Percentiles rank a stretch among this genome's conserved stretches.
These are phyloP conservation scores for Torulaspora indica DNA, from an alignment of 805 yeast species.

Conservation along the genomic window DNA sequence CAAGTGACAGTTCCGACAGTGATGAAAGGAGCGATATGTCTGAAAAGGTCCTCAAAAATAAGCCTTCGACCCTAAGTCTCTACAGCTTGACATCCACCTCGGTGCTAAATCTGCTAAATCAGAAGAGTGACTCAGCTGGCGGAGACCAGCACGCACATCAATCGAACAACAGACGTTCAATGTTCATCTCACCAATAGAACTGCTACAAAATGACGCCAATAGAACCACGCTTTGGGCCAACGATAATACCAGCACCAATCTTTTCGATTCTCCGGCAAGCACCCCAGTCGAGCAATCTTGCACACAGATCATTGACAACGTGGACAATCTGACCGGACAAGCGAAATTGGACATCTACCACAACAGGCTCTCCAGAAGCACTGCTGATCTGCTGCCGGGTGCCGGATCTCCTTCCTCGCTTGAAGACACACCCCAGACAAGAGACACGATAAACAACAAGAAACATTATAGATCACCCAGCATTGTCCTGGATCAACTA, in stretches of 20 bases:
- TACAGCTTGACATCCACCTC: conserved; percentile 34
- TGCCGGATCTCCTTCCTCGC: neutral
- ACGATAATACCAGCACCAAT: conserved; percentile 7
- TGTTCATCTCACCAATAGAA: conserved; percentile 52
- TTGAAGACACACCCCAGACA: neutral
- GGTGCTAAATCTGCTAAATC: conserved; percentile 29
- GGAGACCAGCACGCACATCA: neutral
- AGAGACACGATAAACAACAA: conserved; percentile 1
- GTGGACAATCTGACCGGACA: neutral
- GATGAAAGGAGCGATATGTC: conserved; percentile 24
- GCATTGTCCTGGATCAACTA: conserved; percentile 45
- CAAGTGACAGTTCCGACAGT: conserved; percentile 24
- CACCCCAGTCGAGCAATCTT: conserved; percentile 17
- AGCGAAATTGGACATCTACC: neutral
- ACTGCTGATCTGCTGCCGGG: neutral
- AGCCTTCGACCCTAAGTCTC: conserved; percentile 26
- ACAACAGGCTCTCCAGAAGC: conserved; percentile 1
- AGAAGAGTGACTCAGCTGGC: conserved; percentile 2
- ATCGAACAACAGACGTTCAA: conserved; percentile 37
- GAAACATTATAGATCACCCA: conserved; percentile 43
- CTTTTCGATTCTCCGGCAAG: conserved; percentile 13
- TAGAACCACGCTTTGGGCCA: conserved; percentile 8
- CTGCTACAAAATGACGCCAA: conserved; percentile 31
- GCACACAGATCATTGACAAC: conserved; percentile 10
- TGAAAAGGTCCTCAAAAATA: conserved; percentile 24